Evolutionary conservation across 805 yeast species (phyloP).

Genomic region (Schizosaccharomyces lindneri): DNA sequence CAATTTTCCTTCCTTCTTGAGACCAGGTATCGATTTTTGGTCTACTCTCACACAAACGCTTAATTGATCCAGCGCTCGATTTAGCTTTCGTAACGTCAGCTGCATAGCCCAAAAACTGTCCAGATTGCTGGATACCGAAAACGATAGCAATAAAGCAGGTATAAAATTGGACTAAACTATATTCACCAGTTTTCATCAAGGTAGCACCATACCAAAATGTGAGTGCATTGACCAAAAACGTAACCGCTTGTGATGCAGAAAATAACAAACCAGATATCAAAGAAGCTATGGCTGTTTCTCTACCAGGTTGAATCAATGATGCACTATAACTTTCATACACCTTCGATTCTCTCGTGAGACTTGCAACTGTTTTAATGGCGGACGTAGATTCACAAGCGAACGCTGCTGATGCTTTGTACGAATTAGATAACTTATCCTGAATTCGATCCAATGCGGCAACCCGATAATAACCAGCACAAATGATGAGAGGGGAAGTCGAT

Average conservation of each 20-base stretch:
- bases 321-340: slow-evolving; percentile 13
- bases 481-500: slow-evolving; percentile 16
- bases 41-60: slow-evolving; percentile 12
- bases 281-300: slow-evolving; percentile 5
- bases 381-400: slow-evolving; percentile 19
- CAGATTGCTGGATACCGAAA: slow-evolving; percentile 21
- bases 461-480: slow-evolving; percentile 18
- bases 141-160: slow-evolving; percentile 17
- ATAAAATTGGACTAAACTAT: slow-evolving; percentile 15
- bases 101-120: slow-evolving; percentile 17
- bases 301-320: slow-evolving; percentile 4
- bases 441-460: slow-evolving; percentile 14
- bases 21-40: slow-evolving; percentile 17
- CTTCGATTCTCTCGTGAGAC: slow-evolving; percentile 19
- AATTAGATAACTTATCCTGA: slow-evolving; percentile 16
- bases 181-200: slow-evolving; percentile 13
- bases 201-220: slow-evolving; percentile 22
- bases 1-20: slow-evolving; percentile 10
- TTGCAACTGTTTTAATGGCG: slow-evolving; percentile 19
- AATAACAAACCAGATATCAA: slow-evolving; percentile 12
- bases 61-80: slow-evolving; percentile 15
- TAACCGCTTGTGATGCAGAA: slow-evolving; percentile 16
- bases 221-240: slow-evolving; percentile 18
- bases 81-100: slow-evolving; percentile 22
- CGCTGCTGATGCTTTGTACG: slow-evolving; percentile 17